A percentile compares a stretch with the other conserved stretches of the same genome.
phyloP scores from a whole-genome alignment of 805 yeast species.

The Ogataea ramenticola region DNA sequence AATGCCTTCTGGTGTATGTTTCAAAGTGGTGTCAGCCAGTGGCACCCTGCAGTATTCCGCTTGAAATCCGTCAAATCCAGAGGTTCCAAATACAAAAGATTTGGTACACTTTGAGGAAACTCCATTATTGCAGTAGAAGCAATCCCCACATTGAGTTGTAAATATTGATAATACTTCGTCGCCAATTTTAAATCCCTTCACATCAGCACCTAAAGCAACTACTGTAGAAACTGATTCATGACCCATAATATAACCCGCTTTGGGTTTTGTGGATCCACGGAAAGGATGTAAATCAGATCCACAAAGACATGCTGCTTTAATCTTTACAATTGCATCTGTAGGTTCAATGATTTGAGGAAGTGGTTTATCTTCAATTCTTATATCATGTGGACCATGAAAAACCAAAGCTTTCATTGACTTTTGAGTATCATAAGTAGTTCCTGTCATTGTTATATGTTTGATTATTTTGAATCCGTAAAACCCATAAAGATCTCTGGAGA shows the following conservation, averaged over 20 bases:
- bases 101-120: slow-evolving; percentile 41
- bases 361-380: slow-evolving; percentile 32
- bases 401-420: slow-evolving; percentile 42
- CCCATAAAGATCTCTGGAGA: too few species aligned
- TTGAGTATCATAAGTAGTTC: not conserved
- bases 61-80: slow-evolving; percentile 53
- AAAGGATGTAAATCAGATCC: slow-evolving; percentile 51
- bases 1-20: slow-evolving; percentile 32
- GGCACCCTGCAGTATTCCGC: slow-evolving; percentile 59
- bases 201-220: slow-evolving; percentile 30
- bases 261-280: slow-evolving; percentile 40
- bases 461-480: too few species aligned
- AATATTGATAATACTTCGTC: slow-evolving; percentile 41
- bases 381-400: slow-evolving; percentile 35
- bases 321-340: slow-evolving; percentile 40
- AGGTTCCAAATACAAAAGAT: slow-evolving; percentile 49
- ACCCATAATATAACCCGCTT: slow-evolving; percentile 34
- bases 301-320: slow-evolving; percentile 41
- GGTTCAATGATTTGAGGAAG: slow-evolving; percentile 31
- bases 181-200: slow-evolving; percentile 31
- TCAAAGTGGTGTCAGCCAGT: slow-evolving; percentile 43
- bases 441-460: too few species aligned
- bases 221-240: slow-evolving; percentile 37
- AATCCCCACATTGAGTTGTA: slow-evolving; percentile 53
- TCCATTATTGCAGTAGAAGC: slow-evolving; percentile 42